A percentile compares a stretch with the other conserved stretches of the same genome.
Evolutionary conservation across 495 filamentous ascomycete species (phyloP).

Genomic region (Daldinia grandis): DNA sequence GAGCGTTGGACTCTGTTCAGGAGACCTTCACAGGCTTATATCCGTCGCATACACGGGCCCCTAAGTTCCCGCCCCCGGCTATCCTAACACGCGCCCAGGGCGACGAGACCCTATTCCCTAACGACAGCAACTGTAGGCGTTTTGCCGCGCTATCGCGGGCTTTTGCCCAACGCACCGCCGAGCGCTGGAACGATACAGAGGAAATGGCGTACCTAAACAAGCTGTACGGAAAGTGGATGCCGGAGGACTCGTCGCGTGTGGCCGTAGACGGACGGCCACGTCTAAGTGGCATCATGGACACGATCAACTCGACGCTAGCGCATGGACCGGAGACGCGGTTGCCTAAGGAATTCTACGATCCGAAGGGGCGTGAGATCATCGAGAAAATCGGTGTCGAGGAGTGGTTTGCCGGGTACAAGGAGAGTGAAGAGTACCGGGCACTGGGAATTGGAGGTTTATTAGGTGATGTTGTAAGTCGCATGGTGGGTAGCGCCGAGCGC

Average conservation of each 20-base stretch:
- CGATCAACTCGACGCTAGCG: conserved; percentile 85
- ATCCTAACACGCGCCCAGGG: conserved; percentile 75
- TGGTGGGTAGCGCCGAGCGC: conserved; percentile 75
- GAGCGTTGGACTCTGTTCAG: conserved; percentile 87
- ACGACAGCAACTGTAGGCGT: conserved; percentile 83
- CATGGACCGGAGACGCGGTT: conserved; percentile 82
- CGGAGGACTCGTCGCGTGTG: conserved; percentile 68
- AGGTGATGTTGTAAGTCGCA: conserved; percentile 84
- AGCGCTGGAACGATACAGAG: conserved; percentile 80
- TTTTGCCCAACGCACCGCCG: conserved; percentile 83
- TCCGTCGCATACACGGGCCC: conserved; percentile 69
- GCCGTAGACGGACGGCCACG: conserved; percentile 85
- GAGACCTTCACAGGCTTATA: conserved; percentile 92
- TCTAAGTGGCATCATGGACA: conserved; percentile 91
- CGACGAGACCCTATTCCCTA: conserved; percentile 94
- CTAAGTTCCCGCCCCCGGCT: conserved; percentile 71
- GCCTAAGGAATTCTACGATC: conserved; percentile 88
- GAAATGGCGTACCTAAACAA: conserved; percentile 88
- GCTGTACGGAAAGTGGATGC: conserved; percentile 84
- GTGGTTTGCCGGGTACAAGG: conserved; percentile 89
- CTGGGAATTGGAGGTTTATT: conserved; percentile 86
- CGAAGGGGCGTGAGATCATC: conserved; percentile 71
- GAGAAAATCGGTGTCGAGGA: conserved; percentile 87
- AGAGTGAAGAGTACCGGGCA: conserved; percentile 82
- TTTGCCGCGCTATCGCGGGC: conserved; percentile 80